Conservation (phyloP, 306 rosid species). For the Glycine latifolia region DNA sequence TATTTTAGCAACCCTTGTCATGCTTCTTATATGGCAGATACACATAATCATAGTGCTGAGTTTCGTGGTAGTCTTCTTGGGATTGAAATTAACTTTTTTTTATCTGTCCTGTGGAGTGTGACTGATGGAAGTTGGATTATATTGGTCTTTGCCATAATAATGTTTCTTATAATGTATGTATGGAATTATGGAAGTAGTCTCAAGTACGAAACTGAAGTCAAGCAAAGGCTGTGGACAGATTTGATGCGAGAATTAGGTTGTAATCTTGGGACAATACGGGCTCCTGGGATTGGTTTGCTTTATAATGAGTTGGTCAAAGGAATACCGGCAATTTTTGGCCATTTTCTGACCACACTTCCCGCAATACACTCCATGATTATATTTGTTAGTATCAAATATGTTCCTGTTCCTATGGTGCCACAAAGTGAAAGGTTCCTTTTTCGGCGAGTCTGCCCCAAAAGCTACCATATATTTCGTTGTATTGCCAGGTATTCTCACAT, state of each 20-base stretch:
- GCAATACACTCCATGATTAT: constrained; percentile 84
- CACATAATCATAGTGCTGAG: constrained; percentile 74
- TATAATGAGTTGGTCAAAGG: constrained; percentile 98
- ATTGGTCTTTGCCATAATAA: constrained; percentile 81
- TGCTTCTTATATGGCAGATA: constrained; percentile 99
- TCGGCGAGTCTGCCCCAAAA: constrained; percentile 92
- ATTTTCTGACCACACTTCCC: constrained; percentile 80
- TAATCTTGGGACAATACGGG: constrained; percentile 94
- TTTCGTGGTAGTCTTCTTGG: constrained; percentile 78
- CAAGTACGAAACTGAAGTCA: constrained; percentile 95
- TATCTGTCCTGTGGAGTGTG: constrained; percentile 91
- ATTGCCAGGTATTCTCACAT: constrained; percentile 73
- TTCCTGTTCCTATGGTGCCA: constrained; percentile 92
- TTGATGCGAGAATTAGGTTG: constrained; percentile 89
- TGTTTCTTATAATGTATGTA: constrained; percentile 86
- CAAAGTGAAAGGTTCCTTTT: constrained; percentile 99
- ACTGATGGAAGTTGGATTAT: constrained; percentile 98
- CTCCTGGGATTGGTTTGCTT: constrained; percentile 96
- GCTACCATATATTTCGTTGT: constrained; percentile 92
- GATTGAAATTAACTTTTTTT: constrained; percentile 86
- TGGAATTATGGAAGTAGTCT: constrained; percentile 99
- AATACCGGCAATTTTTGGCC: constrained; percentile 95
- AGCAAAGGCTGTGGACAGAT: constrained; percentile 88
- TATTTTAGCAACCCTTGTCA: constrained; percentile 84
- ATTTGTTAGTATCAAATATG: constrained; percentile 92